These are phyloP conservation scores for Solanum tarapatanum DNA, from an alignment of 257 asterid genomes.

Conservation along the genomic window DNA sequence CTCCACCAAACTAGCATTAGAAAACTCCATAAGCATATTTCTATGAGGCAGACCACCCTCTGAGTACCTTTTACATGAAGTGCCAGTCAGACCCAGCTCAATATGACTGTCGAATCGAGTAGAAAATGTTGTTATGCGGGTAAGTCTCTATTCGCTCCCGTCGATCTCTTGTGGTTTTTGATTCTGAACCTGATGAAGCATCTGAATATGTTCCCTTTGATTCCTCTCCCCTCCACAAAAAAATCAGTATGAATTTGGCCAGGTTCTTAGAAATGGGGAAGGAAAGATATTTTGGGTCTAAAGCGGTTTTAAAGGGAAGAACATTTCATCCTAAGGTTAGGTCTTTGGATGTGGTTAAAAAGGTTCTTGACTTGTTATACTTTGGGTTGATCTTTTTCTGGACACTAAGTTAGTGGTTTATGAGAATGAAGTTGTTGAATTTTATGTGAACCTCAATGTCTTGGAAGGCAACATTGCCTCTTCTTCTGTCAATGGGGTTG, in stretches of 20 bases:
- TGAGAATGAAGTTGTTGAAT: neutral
- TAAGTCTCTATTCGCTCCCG: accelerated
- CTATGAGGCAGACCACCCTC: neutral
- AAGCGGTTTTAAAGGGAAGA: neutral
- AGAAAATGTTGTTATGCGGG: accelerated
- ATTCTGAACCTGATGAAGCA: neutral
- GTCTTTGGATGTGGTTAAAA: neutral
- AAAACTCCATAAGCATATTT: too few species aligned
- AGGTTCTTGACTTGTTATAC: too few species aligned
- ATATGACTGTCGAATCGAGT: accelerated
- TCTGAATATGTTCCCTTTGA: too few species aligned
- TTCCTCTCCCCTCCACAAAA: neutral
- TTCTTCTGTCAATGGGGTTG: too few species aligned
- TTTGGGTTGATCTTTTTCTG: too few species aligned
- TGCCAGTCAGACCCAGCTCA: neutral
- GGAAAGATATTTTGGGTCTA: neutral
- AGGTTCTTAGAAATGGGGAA: neutral
- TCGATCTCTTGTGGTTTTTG: neutral
- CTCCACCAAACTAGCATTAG: neutral
- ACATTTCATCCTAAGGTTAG: neutral
- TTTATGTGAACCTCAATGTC: too few species aligned
- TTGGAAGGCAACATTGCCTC: too few species aligned
- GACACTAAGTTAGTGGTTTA: neutral
- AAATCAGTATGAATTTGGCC: neutral
- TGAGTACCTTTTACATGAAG: neutral